Conservation (phyloP, 768 basidiomycete species). For the Rubroboletus pulcherrimus region DNA sequence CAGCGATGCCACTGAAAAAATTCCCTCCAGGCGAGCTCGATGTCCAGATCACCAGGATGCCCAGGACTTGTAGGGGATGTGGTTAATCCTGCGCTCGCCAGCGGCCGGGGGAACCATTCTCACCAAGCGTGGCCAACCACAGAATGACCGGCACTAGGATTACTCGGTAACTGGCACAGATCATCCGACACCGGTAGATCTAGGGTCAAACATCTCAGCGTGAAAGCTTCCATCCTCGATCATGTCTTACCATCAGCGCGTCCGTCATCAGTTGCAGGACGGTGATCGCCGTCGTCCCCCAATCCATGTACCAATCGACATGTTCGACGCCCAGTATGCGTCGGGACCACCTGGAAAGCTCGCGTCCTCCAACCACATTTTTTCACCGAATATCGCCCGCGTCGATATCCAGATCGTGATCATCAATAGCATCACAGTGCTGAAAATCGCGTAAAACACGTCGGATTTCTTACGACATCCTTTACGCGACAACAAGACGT, state of each 20-base stretch:
- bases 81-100: background rate
- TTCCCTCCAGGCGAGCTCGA: slow-evolving; percentile 17
- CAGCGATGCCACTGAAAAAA: slow-evolving; percentile 16
- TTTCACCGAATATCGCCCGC: slow-evolving; percentile 30
- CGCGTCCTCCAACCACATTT: slow-evolving; percentile 35
- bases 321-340: slow-evolving; percentile 29
- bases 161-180: slow-evolving; percentile 26
- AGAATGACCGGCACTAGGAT: slow-evolving; percentile 18
- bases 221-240: background rate
- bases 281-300: slow-evolving; percentile 28
- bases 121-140: slow-evolving; percentile 26
- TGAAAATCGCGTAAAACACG: slow-evolving; percentile 24
- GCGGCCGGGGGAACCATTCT: background rate
- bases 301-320: slow-evolving; percentile 30
- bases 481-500: slow-evolving; percentile 7
- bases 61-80: slow-evolving; percentile 11
- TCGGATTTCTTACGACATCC: slow-evolving; percentile 4
- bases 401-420: slow-evolving; percentile 32
- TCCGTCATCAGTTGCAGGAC: slow-evolving; percentile 36
- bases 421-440: slow-evolving; percentile 27
- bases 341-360: slow-evolving; percentile 34
- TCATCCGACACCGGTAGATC: slow-evolving; percentile 38
- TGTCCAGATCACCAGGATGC: slow-evolving; percentile 10
- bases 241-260: slow-evolving; percentile 34
- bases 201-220: slow-evolving; percentile 15